Percentiles rank a stretch among this genome's conserved stretches.
These are phyloP conservation scores for Venturia aucupariae DNA, from an alignment of 2,329 filamentous ascomycete genomes.

Conservation along the genomic window DNA sequence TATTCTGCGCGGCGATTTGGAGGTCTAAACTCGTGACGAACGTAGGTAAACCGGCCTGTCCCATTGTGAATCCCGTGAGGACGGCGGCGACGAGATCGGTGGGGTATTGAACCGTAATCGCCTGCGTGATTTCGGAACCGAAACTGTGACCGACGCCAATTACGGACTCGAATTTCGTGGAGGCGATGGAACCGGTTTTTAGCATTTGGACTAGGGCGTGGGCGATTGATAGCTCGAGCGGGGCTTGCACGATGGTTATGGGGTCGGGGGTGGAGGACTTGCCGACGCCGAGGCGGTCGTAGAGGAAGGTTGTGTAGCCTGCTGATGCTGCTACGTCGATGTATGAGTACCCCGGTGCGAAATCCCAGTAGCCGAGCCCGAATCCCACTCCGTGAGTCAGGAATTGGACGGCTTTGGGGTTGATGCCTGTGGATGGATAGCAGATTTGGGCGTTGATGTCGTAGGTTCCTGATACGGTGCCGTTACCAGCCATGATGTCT, in stretches of 20 bases:
- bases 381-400: conserved; percentile 33
- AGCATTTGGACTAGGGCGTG: conserved; percentile 26
- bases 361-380: conserved; percentile 32
- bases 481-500: neutral
- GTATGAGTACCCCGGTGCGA: conserved; percentile 31
- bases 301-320: conserved; percentile 33
- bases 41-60: conserved; percentile 16
- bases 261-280: conserved; percentile 21
- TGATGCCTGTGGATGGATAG: neutral
- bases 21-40: conserved; percentile 19
- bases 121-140: conserved; percentile 28
- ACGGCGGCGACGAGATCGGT: conserved; percentile 27
- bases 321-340: conserved; percentile 31
- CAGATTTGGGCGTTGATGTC: neutral
- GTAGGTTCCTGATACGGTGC: neutral
- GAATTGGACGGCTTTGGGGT: conserved; percentile 26
- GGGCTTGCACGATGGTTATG: conserved; percentile 29
- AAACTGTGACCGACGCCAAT: conserved; percentile 34
- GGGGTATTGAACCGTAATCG: conserved; percentile 26
- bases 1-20: conserved; percentile 20
- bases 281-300: conserved; percentile 34
- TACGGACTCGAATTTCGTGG: conserved; percentile 25
- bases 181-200: conserved; percentile 21
- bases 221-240: conserved; percentile 29
- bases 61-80: conserved; percentile 29